Evolutionary conservation across 805 yeast genomes (phyloP).

Genomic region (Barnettozyma populi): DNA sequence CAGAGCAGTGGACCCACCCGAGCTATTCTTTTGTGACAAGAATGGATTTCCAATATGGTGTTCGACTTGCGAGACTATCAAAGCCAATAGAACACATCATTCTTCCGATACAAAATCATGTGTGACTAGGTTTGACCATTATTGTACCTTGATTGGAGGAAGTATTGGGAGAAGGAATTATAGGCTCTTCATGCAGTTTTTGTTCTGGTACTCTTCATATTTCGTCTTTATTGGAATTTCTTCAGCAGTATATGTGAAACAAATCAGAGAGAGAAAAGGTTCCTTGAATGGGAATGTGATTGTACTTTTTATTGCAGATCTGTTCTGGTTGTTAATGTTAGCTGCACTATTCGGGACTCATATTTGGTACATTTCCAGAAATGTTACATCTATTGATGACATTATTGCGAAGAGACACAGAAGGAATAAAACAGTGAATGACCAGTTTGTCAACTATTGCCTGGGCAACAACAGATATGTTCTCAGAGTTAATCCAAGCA

Average conservation of each 20-base stretch:
- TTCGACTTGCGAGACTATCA: conserved; percentile 56
- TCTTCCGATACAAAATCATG: conserved; percentile 51
- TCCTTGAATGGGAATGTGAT: conserved; percentile 43
- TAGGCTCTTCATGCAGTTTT: conserved; percentile 50
- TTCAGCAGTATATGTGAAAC: conserved; percentile 29
- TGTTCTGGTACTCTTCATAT: conserved; percentile 32
- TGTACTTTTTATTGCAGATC: conserved; percentile 39
- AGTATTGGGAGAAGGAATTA: conserved; percentile 68
- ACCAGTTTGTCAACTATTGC: conserved; percentile 24
- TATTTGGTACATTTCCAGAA: conserved; percentile 37
- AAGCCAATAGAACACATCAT: conserved; percentile 67
- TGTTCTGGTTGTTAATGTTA: conserved; percentile 42
- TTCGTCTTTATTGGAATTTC: conserved; percentile 38
- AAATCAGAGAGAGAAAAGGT: conserved; percentile 22
- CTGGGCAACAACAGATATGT: conserved; percentile 38
- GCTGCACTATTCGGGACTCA: conserved; percentile 39
- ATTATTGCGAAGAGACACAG: conserved; percentile 33
- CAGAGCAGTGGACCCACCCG: conserved; percentile 41
- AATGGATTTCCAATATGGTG: conserved; percentile 80
- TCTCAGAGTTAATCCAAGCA: conserved; percentile 24
- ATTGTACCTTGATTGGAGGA: conserved; percentile 71
- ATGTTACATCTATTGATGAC: conserved; percentile 59
- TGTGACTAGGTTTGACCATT: conserved; percentile 77
- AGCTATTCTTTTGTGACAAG: conserved; percentile 58
- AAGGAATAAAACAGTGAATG: conserved; percentile 16